Evolutionary conservation across 2,329 filamentous ascomycete genomes (phyloP), one percentile per base, ranked within the genome.

Genomic region (Penicillium nordicum): DNA sequence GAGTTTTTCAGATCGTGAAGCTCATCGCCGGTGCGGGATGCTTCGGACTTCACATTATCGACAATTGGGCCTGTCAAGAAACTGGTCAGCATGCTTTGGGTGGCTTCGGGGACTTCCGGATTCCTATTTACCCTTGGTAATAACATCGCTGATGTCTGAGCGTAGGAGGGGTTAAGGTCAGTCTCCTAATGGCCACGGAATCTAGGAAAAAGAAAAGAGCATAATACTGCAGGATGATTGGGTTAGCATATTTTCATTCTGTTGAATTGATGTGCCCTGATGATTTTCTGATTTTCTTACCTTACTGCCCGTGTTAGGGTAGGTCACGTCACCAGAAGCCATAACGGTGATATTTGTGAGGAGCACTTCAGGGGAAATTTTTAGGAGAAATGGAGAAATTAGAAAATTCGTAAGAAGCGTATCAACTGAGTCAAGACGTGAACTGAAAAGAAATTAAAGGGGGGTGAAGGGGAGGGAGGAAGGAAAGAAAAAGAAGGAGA

Each of bases 1-100:
- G 82, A 74, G 67, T 78, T 78, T 60, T 81, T 82, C 58, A 87
- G 76, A 62, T 84, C 82, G 63, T 77, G 78, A 69, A 86, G 81
- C 72, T 86, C 84, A 61, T 78, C 76, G 64, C 76, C 74, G 45
- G 84, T 84, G 69, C 81, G 81, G 62, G 77, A 76, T 56, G 78
- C 77, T 72, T 86, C 79, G 57, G 79, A 76, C 70, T 81, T 83
- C 67, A 82, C 78, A 62, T 78, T 81, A 63, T 84, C 77, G 56
- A 80, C 82, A 57, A 85, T 75, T 44, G 84, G 83, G 53, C 82
- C 81, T 79, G 52, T 37, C 41, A 27, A 49, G 48, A 29, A 30
- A 55, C 12, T 40, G 6, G 51, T 67, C 54, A 67, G 66, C 54
- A 50, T 50, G 40, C 53, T 58, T 44, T 57, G n/a, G n/a, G 37